Evolutionary conservation across 352 stramenopile genomes (phyloP), one percentile per base, ranked within the genome.

Genomic region (Pythium aquatile): DNA sequence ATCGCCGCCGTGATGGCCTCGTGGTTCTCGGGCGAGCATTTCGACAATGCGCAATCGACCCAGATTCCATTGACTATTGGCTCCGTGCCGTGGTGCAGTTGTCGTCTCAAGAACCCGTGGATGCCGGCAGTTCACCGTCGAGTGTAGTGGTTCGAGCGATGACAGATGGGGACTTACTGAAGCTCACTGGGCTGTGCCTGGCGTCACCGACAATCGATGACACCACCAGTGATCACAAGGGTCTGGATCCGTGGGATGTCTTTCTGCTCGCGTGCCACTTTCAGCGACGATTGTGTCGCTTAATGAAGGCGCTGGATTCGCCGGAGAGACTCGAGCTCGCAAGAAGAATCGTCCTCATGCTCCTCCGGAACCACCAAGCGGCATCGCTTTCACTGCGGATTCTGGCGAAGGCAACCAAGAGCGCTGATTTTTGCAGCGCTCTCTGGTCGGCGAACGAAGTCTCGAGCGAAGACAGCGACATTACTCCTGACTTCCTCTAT

Each of bases 1-100:
- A 10, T 14, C 30, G 58, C 24, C 58, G 47, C 11, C 4, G 46
- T 14, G 58, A 65, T 28, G 58, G 58, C 0, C 30, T 65, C 7
- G 33, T 65, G 4, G 33, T 65, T 26, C 48, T 65, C 16, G 58
- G 46, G 32, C 48, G 58, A 28, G 46, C 58, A 16, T 65, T 65
- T 40, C 33, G 20, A 29, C 32, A 39, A 11, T 58, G 17, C 24
- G 20, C 20, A 3, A 37, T 24, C 3, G 58, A 65, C 29, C n/a
- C 46, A 11, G 33, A 39, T 4, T 52, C 20, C 28, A n/a, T 39
- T 6, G 16, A 10, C 7, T 24, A 30, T 29, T 65, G 58, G 58
- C 13, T 65, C 3, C 32, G 46, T 13, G 16, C 33, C 20, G 47
- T 52, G 2, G 28, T 39, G 9, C 20, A 40, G 11, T 8, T 61